Conservation (phyloP, 2,329 filamentous ascomycete species). For the Hypoxylon sp. region DNA sequence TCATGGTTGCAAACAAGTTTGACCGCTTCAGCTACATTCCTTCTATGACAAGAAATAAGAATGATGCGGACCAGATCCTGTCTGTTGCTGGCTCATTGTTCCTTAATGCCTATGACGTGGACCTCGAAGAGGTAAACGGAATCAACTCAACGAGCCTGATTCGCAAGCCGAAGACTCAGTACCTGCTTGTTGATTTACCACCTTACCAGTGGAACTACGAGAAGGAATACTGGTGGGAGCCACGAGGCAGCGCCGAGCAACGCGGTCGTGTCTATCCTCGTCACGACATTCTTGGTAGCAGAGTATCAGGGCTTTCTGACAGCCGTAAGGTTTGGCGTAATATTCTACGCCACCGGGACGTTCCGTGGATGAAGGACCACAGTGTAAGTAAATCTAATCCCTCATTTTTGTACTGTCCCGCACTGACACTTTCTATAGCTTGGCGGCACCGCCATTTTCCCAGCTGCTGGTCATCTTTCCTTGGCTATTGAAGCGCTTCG, state of each 20-base stretch:
- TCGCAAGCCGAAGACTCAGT: slow-evolving; percentile 37
- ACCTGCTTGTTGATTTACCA: slow-evolving; percentile 51
- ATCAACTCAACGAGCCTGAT: slow-evolving; percentile 17
- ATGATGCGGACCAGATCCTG: slow-evolving; percentile 46
- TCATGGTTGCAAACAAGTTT: slow-evolving; percentile 46
- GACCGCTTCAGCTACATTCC: slow-evolving; percentile 37
- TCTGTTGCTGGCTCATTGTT: slow-evolving; percentile 50
- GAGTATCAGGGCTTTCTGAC: slow-evolving; percentile 32
- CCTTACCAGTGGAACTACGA: slow-evolving; percentile 53
- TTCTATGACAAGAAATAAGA: slow-evolving; percentile 43
- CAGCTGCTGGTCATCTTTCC: slow-evolving; percentile 46
- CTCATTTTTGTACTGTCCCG: background rate
- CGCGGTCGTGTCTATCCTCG: slow-evolving; percentile 44
- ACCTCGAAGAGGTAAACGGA: slow-evolving; percentile 47
- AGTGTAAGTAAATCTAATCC: slow-evolving; percentile 1
- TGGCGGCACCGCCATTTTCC: slow-evolving; percentile 43
- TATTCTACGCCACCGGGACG: slow-evolving; percentile 37
- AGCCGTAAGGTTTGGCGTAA: slow-evolving; percentile 48
- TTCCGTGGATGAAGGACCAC: slow-evolving; percentile 46
- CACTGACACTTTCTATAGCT: slow-evolving; percentile 19
- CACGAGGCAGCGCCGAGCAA: slow-evolving; percentile 49
- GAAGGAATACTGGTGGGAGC: slow-evolving; percentile 47
- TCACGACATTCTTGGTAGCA: slow-evolving; percentile 50
- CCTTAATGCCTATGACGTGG: slow-evolving; percentile 43
- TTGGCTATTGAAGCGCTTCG: slow-evolving; percentile 47